A percentile compares a stretch with the other conserved stretches of the same genome.
phyloP scores from a whole-genome alignment of 139 green algal species.

The Tetraselmis chui region DNA sequence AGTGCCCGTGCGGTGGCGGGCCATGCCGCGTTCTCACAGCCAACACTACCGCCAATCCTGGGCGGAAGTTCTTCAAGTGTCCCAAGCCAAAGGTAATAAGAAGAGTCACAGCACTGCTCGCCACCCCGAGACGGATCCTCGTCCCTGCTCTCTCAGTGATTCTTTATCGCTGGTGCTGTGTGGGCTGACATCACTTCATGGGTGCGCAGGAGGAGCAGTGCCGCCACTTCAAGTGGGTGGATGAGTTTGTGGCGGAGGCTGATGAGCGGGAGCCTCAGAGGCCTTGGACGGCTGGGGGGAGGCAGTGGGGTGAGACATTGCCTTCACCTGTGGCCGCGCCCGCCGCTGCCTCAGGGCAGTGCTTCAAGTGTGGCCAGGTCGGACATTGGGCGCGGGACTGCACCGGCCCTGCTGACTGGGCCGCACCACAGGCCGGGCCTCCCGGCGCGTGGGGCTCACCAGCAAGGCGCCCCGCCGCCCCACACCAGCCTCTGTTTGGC shows the following conservation, averaged over 20 bases:
- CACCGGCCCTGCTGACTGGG: slow-evolving; percentile 6
- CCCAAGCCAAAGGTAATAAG: not conserved
- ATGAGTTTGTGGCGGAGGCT: not conserved
- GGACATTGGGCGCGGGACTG: slow-evolving; percentile 32
- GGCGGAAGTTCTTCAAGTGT: slow-evolving; percentile 40
- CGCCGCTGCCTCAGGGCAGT: slow-evolving; percentile 5
- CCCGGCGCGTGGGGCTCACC: not conserved
- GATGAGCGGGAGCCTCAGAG: not conserved
- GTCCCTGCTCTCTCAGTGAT: not conserved
- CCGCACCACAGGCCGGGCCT: too few species aligned
- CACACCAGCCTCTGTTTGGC: not conserved
- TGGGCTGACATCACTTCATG: too few species aligned
- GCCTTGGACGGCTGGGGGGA: too few species aligned
- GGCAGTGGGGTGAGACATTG: too few species aligned
- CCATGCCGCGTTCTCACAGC: slow-evolving; percentile 9
- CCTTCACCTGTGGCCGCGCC: not conserved
- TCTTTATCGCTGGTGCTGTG: not conserved
- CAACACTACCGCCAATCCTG: slow-evolving; percentile 22
- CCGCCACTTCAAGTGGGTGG: not conserved
- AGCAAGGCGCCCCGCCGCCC: too few species aligned
- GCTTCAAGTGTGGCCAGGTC: slow-evolving; percentile 31
- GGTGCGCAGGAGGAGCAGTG: not conserved
- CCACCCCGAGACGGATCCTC: not conserved
- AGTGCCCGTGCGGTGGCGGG: not conserved
- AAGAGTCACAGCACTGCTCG: not conserved